Evolutionary conservation across 2,329 filamentous ascomycete species (phyloP), one percentile per base, ranked within the genome.

Genomic region (Stemphylium vesicarium): DNA sequence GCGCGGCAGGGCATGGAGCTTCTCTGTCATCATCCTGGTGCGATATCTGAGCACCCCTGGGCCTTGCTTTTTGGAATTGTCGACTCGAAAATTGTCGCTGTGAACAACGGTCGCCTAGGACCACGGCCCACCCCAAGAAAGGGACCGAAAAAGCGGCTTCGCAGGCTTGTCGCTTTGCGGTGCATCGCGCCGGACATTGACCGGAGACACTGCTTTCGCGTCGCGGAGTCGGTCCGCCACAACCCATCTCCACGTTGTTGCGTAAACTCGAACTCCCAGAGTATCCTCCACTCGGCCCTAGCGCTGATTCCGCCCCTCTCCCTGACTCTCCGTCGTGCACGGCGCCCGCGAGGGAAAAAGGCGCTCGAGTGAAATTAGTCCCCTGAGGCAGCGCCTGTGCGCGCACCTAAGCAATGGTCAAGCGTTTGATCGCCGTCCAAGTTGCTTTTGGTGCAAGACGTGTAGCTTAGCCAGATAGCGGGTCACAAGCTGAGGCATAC

Each of bases 391-490:
- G 47, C 49, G 59, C 59, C 68, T 67, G 63, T 61, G 63, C 64
- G 59, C 35, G 53, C 53, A 52, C 53, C 64, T 62, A 69, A 71
- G 70, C 70, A 73, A 63, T 71, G 67, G 63, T 60, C 69, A 72
- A 63, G 71, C 70, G 72, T 75, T 74, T 74, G 72, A 75, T 75
- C 72, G 70, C 71, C 72, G 66, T 69, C 62, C 60, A 67, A 59
- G 57, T 69, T 69, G 58, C 62, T 68, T 69, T 66, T 65, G 58
- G 39, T 56, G 53, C 44, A 39, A 53, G 38, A 43, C 53, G 43
- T 49, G 56, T 53, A 65, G 63, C 62, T 62, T 68, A 63, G 60
- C 65, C 63, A 68, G 56, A 67, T 46, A 59, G 63, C 61, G 50
- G 54, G 61, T 63, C 59, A 62, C 60, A 24, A 24, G 65, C 60